Base-by-base conservation (phyloP, 2,329 filamentous ascomycete genomes). In the Pseudogymnoascus sp. region DNA sequence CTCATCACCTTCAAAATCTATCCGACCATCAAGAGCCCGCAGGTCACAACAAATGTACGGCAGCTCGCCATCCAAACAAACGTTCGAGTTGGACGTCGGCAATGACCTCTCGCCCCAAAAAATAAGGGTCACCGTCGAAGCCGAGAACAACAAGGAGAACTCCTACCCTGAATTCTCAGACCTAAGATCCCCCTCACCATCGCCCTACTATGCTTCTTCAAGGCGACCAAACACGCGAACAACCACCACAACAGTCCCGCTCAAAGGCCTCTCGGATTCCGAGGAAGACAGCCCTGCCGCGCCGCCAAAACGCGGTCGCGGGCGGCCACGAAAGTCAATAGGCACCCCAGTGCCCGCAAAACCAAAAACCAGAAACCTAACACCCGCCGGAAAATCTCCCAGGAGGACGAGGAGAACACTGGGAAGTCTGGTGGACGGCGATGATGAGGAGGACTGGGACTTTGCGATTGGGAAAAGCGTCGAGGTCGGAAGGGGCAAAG, bases 281-380 rank as follows among this genome's bases (percentile, higher is more conserved):
- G 72, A 72, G 29, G 65, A 67, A 46, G 68, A 71, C 44, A 61
- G 62, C 13, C 40, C 62, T 29, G 38, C 29, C 7, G 71, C 72
- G 29, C 77, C 77, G 0, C 76, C 78, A 1, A 75, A 75, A 66
- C 74, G 71, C 68, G 72, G 72, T 53, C 74, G 75, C 69, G 77
- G 77, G 19, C 73, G 77, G 46, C 76, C 77, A 35, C 73, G 75
- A 53, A 80, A 79, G 67, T 77, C 77, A 26, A 72, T 73, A 59
- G 68, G 70, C 40, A 74, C 74, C 67, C 72, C 74, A 33, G 75
- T 76, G 4, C 75, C 76, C 26, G 60, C 64, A 4, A 72, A 71
- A 23, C 59, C 63, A 7, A 72, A 71, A 17, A 65, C 64, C 13
- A 69, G 69, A 53, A 66, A 64, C 4, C 53, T 63, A 33, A 72